phyloP scores from a whole-genome alignment of 73 alveolate genomes.

The Paramecium tetraurelia region DNA sequence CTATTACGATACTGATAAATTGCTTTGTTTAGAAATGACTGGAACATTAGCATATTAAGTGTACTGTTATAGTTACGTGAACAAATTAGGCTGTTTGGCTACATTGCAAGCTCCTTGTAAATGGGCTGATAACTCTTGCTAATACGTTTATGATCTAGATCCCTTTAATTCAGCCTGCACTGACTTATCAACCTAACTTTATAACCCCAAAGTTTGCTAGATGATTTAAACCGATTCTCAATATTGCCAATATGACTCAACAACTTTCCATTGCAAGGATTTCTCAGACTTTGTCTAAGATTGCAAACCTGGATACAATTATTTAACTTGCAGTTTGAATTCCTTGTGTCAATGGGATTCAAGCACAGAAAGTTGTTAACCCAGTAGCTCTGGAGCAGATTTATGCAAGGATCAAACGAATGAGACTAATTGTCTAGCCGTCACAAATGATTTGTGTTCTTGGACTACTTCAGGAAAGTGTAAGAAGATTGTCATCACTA shows the following conservation, averaged over 20 bases:
- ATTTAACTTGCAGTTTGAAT: neutral
- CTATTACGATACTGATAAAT: neutral
- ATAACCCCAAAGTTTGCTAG: neutral
- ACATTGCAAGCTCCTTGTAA: neutral
- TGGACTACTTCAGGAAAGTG: neutral
- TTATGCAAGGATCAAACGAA: neutral
- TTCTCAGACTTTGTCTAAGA: neutral
- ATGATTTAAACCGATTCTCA: neutral
- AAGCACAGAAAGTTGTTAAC: neutral
- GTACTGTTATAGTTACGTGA: neutral
- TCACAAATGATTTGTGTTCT: neutral
- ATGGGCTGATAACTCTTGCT: neutral
- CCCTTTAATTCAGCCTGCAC: neutral
- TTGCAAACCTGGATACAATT: neutral
- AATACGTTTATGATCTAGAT: neutral
- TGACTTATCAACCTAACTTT: neutral
- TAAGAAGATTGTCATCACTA: neutral
- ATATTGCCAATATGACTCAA: neutral
- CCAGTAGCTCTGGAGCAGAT: neutral
- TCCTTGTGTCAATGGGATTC: neutral
- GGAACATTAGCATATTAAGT: neutral
- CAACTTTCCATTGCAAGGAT: neutral
- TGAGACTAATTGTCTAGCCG: neutral
- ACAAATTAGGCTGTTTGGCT: neutral
- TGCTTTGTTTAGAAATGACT: neutral